Evolutionary conservation across 768 basidiomycete genomes (phyloP), one percentile per base, ranked within the genome.

Genomic region (Kwoniella mangroviensis): DNA sequence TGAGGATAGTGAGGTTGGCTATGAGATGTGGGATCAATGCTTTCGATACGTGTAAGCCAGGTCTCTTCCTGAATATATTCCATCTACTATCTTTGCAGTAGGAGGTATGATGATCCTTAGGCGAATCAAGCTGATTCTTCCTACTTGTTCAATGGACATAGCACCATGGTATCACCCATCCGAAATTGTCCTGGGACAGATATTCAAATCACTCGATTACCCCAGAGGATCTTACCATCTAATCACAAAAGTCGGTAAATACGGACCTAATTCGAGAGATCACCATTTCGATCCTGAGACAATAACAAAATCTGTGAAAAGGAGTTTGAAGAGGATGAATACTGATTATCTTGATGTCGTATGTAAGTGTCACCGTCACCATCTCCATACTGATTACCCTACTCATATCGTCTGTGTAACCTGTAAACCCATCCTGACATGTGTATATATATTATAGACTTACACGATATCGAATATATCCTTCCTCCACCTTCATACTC

Each of bases 91-190:
- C n/a, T 28, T 4, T 49, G 45, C 10, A 1, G 1, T 34, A 34
- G 34, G 34, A 34, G 34, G 34, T 34, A 34, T 34, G 6, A 7
- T 7, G 0, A 34, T 34, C 34, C 34, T 34, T 34, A 7, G 34
- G 9, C 9, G 34, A 7, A 7, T 7, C 34, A 34, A 34, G 45
- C 45, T 49, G 6, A 49, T 19, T 22, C 63, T 34, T 34, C 34
- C 9, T 7, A 34, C 34, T 7, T 34, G 34, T 34, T 34, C 34
- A 34, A 34, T 34, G 34, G 1, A 34, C 28, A 22, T 43, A 73
- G 82, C 82, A 42, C 82, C 82, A n/a, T 72, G 68, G 49, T 84
- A 84, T 69, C 81, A 84, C 57, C 83, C 83, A 1, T 84, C 83
- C n/a, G 83, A 84, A 63, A 76, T 81, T 55, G 70, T 84, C 22